Evolutionary conservation across 805 yeast species (phyloP), one percentile per base, ranked within the genome.

Genomic region (Jamesozyma gamospora): DNA sequence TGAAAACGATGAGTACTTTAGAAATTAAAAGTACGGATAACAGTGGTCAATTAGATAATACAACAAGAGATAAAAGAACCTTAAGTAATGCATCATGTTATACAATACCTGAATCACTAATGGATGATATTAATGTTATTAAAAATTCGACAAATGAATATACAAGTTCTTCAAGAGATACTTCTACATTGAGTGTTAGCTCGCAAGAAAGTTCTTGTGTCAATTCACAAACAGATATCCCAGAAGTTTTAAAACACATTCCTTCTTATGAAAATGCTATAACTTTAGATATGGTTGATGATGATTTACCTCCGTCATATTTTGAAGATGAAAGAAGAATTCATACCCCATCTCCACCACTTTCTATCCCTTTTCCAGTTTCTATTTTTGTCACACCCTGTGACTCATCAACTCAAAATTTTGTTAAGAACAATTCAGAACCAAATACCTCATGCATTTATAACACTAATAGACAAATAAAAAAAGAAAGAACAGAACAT

Each of bases 181-280:
- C 12, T 12, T 9, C 32, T 4, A 29, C 18, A n/a, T 7, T 27
- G n/a, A 29, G n/a, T 29, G 18, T 7, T 14, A 11, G 4, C 5
- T 29, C 32, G n/a, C 32, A 6, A 15, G 18, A 29, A 27, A 27
- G 10, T 27, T 14, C 32, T 14, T n/a, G 17, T 15, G 4, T 4
- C 5, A 29, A 15, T n/a, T 14, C 14, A 12, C 25, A 29, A 9
- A 15, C 16, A 5, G 25, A 15, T 25, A 13, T 28, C 9, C 14
- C 36, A 14, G 18, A 16, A 3, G 19, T 4, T 31, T 12, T 13
- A 9, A 12, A 8, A 17, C 14, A 74, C 35, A 95, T 88, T 9
- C 96, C 96, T 0, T 77, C 94, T 0, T 88, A 88, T 59, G 72
- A 70, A 10, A 78, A 83, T 27, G 96, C 96, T 0, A 62, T 86